These are phyloP conservation scores for Pichia pseudocactophila DNA, from an alignment of 805 yeast genomes.

Conservation along the genomic window DNA sequence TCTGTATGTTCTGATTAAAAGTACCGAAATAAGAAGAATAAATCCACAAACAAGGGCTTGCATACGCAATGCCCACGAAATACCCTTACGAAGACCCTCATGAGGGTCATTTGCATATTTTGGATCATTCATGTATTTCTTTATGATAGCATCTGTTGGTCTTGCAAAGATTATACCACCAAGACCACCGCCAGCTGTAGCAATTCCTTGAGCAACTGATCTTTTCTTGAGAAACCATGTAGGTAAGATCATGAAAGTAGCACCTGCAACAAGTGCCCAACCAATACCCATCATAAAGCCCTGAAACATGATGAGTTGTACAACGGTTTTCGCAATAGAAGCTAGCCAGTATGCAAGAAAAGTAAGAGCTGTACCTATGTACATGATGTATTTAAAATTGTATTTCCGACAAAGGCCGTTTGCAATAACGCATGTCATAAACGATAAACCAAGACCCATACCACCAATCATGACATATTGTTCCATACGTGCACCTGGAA, in stretches of 20 bases:
- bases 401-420: slow-evolving; percentile 38
- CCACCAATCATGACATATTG: slow-evolving; percentile 54
- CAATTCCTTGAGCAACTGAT: slow-evolving; percentile 41
- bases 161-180: slow-evolving; percentile 43
- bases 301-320: slow-evolving; percentile 42
- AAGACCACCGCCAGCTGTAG: slow-evolving; percentile 43
- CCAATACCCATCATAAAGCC: slow-evolving; percentile 39
- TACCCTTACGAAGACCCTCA: slow-evolving; percentile 7
- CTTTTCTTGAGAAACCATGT: slow-evolving; percentile 40
- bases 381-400: slow-evolving; percentile 41
- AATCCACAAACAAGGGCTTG: slow-evolving; percentile 28
- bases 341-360: slow-evolving; percentile 37
- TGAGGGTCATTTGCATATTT: slow-evolving; percentile 24
- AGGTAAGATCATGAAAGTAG: slow-evolving; percentile 31
- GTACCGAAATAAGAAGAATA: slow-evolving; percentile 14
- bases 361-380: slow-evolving; percentile 32
- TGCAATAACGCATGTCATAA: slow-evolving; percentile 51
- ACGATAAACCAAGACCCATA: slow-evolving; percentile 43
- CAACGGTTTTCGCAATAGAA: slow-evolving; percentile 31
- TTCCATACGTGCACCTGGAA: slow-evolving; percentile 41
- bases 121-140: slow-evolving; percentile 25
- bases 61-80: slow-evolving; percentile 37
- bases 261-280: slow-evolving; percentile 31
- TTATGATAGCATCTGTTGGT: slow-evolving; percentile 34
- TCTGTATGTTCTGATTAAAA: slow-evolving; percentile 18